Base-by-base conservation (phyloP, 2,329 filamentous ascomycete genomes). In the Venturia oleaginea region DNA sequence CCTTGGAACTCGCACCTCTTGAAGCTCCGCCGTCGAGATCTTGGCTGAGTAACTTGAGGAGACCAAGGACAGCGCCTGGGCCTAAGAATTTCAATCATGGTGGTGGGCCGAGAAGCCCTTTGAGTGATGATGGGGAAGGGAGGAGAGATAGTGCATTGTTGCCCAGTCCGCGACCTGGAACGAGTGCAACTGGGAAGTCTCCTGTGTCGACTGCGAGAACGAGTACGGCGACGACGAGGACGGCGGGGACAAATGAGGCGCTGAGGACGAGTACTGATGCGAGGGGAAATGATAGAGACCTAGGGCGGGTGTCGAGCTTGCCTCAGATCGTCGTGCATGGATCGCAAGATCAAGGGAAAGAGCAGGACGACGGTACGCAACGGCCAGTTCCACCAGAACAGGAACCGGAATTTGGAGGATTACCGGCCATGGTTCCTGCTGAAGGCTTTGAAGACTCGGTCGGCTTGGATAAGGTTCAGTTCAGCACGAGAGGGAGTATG, bases 401-500 rank as follows among this genome's bases (percentile, higher is more conserved):
- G 22, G 46, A 27, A 24, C 46, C 34, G 8, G 51, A 57, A 5
- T 57, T 57, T 8, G 51, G 51, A 78, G 78, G 48, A 79, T 86
- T 51, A 77, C 46, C 81, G 46, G 77, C 84, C 67, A 76, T 82
- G 66, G 84, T 86, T 65, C 83, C 84, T 4, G 80, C 78, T 2
- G 78, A 77, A 42, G 77, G 75, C 64, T 77, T 85, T 59, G 82
- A 82, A 65, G 82, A 81, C 46, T 72, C 86, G 34, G 78, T 76
- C 19, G 73, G 74, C n/a, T 74, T 78, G 43, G 77, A 78, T 62
- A 78, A 80, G 48, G 73, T 87, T 67, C 79, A 81, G 57, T 87
- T 87, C 68, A 85, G 83, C 15, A 83, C 82, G 64, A 76, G 84
- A 64, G 84, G 84, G 62, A 86, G 84, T 73, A 78, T 86, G 72